Evolutionary conservation across 352 stramenopile species (phyloP).

Genomic region (Globisporangium lucens): DNA sequence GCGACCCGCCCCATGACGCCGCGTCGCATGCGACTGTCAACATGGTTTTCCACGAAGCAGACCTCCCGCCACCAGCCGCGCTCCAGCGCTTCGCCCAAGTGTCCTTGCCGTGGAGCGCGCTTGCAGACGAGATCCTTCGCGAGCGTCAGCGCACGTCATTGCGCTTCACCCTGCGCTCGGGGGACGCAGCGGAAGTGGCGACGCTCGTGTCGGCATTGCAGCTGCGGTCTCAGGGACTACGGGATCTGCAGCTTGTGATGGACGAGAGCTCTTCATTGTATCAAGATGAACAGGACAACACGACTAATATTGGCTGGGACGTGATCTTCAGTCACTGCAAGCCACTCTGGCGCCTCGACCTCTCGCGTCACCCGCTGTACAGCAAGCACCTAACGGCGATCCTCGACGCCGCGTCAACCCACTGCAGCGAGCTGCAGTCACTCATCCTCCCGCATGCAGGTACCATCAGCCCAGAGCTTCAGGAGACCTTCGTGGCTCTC

Average conservation of each 20-base stretch:
- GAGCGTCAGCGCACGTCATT: background rate
- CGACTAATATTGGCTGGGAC: background rate
- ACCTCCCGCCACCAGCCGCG: background rate
- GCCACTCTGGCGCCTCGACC: constrained; percentile 10
- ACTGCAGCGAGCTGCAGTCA: constrained; percentile 10
- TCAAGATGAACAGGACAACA: background rate
- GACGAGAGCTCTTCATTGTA: background rate
- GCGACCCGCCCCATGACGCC: background rate
- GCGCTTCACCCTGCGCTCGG: background rate
- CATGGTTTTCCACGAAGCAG: background rate
- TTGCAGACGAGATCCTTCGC: background rate
- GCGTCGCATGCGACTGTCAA: background rate
- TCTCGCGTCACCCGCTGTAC: constrained; percentile 9
- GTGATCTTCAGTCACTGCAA: background rate
- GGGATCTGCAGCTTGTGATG: constrained; percentile 7
- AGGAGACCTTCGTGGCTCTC: constrained; percentile 7
- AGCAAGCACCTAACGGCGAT: constrained; percentile 10
- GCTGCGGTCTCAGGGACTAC: background rate
- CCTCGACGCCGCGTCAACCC: background rate
- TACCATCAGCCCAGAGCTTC: background rate
- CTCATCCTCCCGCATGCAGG: background rate
- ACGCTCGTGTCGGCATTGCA: background rate
- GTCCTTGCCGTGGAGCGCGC: background rate
- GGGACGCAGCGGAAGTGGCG: background rate
- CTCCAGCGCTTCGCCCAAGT: constrained; percentile 7